Percentiles rank a stretch among this genome's conserved stretches.
phyloP scores from a whole-genome alignment of 768 basidiomycete genomes.

The Amyloporia xantha region DNA sequence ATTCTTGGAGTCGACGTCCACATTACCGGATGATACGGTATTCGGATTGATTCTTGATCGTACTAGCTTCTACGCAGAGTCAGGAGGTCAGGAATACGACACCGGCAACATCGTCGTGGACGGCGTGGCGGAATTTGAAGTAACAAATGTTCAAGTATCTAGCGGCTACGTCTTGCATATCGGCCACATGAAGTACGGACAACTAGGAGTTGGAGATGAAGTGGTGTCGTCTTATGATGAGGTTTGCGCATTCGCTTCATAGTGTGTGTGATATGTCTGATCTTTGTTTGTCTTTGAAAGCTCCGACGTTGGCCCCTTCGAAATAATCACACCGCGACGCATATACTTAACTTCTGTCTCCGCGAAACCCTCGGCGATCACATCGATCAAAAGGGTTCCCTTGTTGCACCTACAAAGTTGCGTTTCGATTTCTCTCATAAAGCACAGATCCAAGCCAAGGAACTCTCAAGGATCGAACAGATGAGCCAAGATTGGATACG shows the following conservation, averaged over 20 bases:
- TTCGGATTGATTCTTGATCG: constrained; percentile 89
- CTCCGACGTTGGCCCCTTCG: constrained; percentile 91
- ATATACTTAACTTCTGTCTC: constrained; percentile 91
- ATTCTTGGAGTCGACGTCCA: constrained; percentile 62
- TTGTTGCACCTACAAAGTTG: constrained; percentile 92
- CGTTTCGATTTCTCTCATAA: constrained; percentile 99
- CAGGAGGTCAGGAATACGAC: constrained; percentile 96
- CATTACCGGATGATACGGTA: constrained; percentile 53
- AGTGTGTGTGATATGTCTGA: not conserved
- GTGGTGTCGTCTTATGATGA: constrained; percentile 93
- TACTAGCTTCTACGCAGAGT: constrained; percentile 96
- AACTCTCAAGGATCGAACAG: constrained; percentile 76
- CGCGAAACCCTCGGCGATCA: constrained; percentile 96
- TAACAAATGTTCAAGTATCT: constrained; percentile 88
- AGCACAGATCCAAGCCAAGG: constrained; percentile 67
- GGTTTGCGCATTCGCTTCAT: constrained; percentile 33
- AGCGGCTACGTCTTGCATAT: constrained; percentile 96
- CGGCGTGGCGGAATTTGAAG: constrained; percentile 86
- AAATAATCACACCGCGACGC: constrained; percentile 98
- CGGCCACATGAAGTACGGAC: constrained; percentile 85
- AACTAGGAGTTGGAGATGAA: constrained; percentile 67
- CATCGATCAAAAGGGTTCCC: constrained; percentile 95
- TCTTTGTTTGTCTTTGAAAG: constrained; percentile 27
- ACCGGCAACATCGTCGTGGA: constrained; percentile 94
- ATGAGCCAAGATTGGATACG: constrained; percentile 88